These are phyloP conservation scores for Cordyceps cateniannulata DNA, from an alignment of 2,329 filamentous ascomycete genomes.

Conservation along the genomic window DNA sequence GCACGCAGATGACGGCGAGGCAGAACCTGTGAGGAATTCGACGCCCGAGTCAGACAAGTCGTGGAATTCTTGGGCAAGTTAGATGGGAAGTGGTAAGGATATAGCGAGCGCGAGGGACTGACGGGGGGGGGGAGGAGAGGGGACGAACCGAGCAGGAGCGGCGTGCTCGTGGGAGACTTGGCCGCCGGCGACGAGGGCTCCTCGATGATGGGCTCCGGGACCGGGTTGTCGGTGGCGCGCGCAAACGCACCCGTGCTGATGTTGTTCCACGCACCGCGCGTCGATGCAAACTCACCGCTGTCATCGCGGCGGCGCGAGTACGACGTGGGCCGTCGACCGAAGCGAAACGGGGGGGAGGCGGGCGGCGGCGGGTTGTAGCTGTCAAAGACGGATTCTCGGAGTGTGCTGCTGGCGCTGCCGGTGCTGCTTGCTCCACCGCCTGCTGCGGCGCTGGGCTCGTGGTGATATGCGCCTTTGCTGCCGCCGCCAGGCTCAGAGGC, in stretches of 20 bases:
- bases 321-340: not conserved
- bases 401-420: not conserved
- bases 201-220: slow-evolving; percentile 29
- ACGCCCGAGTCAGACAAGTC: slow-evolving; percentile 10
- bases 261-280: slow-evolving; percentile 9
- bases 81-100: not conserved
- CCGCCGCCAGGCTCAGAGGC: not conserved
- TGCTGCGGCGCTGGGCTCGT: not conserved
- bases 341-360: not conserved
- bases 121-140: not conserved
- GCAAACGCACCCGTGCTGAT: not conserved
- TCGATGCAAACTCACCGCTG: not conserved
- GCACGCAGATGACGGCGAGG: not conserved
- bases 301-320: not conserved
- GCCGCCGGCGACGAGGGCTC: slow-evolving; percentile 24
- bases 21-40: slow-evolving; percentile 7
- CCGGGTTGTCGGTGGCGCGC: not conserved
- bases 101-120: not conserved
- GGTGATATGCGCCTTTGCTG: not conserved
- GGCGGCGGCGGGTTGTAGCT: not conserved
- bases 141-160: slow-evolving; percentile 26
- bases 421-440: not conserved
- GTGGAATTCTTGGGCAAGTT: slow-evolving; percentile 5
- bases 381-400: not conserved
- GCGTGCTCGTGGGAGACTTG: slow-evolving; percentile 17